Base-by-base conservation (phyloP, 345 rosid species). In the Lepidium africanum region DNA sequence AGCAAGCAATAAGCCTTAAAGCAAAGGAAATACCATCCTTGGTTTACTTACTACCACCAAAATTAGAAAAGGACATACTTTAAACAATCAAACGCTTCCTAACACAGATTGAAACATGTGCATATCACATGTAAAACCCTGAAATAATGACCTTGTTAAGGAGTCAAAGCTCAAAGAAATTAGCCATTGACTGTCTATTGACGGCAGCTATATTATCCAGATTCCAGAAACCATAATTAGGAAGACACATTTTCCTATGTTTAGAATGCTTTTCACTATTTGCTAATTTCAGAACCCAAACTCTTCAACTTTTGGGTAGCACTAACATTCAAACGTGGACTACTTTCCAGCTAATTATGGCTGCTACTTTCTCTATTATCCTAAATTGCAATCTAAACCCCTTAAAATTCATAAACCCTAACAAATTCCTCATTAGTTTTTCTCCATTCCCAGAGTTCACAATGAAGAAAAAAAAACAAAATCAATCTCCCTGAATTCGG, bases 371-470 rank as follows among this genome's bases (percentile, higher is more conserved):
- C 42, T 9, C 30, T 5, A 3, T 15, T 16, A 6, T 16, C 10
- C 37, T 33, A 27, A 72, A 47, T 57, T 65, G 33, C 65, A 21
- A 64, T 39, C 51, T 48, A 30, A 72, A 57, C 25, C 76, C 76
- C 59, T 65, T 0, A 57, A 65, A 46, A 13, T 49, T 65, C 52
- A 38, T 30, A 23, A 54, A 71, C 32, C n/a, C n/a, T 14, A 7
- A 2, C 11, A 42, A 42, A 71, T 6, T 9, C 19, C 60, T 45
- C 74, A 7, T 12, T 48, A 38, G 9, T 52, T 13, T 8, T 3
- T 14, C 6, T 30, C 36, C n/a, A 11, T 23, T 23, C 47, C 41
- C 40, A 69, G 32, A 68, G 25, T 25, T 38, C 64, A 23, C n/a
- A 56, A 14, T 17, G 37, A 55, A 16, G 45, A 66, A 41, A 12